phyloP scores from a whole-genome alignment of 2,329 filamentous ascomycete species.

The Fusarium caatingaense region DNA sequence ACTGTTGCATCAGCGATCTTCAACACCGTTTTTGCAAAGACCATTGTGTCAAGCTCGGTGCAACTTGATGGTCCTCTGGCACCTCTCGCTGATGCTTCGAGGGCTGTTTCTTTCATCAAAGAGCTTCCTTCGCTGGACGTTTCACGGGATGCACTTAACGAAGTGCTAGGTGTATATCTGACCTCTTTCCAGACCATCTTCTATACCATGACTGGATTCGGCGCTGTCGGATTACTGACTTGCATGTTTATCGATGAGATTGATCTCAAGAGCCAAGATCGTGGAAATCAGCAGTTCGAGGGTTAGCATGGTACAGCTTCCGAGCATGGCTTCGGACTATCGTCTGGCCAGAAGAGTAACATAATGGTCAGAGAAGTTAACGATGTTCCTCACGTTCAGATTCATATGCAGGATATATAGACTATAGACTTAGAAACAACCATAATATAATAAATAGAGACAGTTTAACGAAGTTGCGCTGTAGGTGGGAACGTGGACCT shows the following conservation, averaged over 20 bases:
- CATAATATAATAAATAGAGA: neutral
- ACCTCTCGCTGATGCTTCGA: neutral
- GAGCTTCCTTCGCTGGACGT: neutral
- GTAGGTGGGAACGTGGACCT: no score
- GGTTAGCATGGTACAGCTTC: neutral
- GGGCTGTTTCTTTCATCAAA: conserved; percentile 17
- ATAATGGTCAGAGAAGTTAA: rapidly evolving
- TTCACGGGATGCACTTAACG: neutral
- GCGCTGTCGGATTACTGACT: conserved; percentile 1
- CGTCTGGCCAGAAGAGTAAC: no score
- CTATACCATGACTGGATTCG: conserved; percentile 12
- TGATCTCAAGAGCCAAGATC: conserved; percentile 9
- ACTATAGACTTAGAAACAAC: neutral
- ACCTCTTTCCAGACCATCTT: conserved; percentile 6
- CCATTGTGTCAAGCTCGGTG: neutral
- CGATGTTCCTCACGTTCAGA: rapidly evolving
- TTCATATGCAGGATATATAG: no score
- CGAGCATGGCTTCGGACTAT: no score
- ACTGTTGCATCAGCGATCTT: conserved; percentile 18
- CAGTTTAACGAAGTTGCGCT: no score
- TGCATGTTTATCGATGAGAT: conserved; percentile 21
- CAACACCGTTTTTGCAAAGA: conserved; percentile 10
- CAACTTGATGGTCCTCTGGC: neutral
- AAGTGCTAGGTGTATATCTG: neutral
- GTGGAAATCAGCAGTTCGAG: conserved; percentile 13